Evolutionary conservation across 331 rosid genomes (phyloP).

Genomic region (Pyrus hybrid): DNA sequence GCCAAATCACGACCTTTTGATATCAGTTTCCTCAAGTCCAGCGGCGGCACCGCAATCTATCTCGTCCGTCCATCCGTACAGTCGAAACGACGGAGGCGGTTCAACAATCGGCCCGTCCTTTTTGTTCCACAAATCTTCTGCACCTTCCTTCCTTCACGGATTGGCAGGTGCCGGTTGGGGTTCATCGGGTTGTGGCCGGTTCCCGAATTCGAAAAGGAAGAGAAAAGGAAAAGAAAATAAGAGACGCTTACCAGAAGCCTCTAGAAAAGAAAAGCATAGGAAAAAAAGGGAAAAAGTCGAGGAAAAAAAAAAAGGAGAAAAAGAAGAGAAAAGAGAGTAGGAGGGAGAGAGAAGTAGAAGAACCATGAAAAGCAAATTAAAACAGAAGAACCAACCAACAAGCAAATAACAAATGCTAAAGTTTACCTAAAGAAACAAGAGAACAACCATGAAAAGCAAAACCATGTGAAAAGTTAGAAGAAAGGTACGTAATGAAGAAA

Average conservation of each 20-base stretch:
- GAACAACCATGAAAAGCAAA: too few relatives aligned
- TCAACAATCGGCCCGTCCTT: background rate
- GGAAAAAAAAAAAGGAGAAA: too few relatives aligned
- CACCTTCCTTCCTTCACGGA: slow-evolving; percentile 71
- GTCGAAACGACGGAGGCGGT: background rate
- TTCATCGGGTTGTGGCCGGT: slow-evolving; percentile 43
- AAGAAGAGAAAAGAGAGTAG: too few relatives aligned
- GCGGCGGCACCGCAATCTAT: slow-evolving; percentile 10
- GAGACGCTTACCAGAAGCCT: too few relatives aligned
- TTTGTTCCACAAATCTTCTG: slow-evolving; percentile 75
- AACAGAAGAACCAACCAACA: too few relatives aligned
- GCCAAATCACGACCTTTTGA: slow-evolving; percentile 4
- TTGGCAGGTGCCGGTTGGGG: slow-evolving; percentile 67
- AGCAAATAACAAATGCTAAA: background rate
- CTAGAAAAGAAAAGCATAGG: too few relatives aligned
- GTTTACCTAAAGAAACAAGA: background rate
- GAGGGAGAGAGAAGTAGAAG: too few relatives aligned
- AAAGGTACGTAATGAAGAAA: background rate
- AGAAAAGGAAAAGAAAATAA: too few relatives aligned
- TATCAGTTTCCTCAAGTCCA: slow-evolving; percentile 32
- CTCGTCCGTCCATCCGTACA: background rate
- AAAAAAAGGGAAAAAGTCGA: too few relatives aligned
- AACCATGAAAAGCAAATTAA: too few relatives aligned
- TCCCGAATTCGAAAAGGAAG: background rate
- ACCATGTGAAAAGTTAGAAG: background rate